Percentiles rank a stretch among this genome's conserved stretches.
These are phyloP conservation scores for Angomonas ambiguus DNA, from an alignment of 208 protist species.

Conservation along the genomic window DNA sequence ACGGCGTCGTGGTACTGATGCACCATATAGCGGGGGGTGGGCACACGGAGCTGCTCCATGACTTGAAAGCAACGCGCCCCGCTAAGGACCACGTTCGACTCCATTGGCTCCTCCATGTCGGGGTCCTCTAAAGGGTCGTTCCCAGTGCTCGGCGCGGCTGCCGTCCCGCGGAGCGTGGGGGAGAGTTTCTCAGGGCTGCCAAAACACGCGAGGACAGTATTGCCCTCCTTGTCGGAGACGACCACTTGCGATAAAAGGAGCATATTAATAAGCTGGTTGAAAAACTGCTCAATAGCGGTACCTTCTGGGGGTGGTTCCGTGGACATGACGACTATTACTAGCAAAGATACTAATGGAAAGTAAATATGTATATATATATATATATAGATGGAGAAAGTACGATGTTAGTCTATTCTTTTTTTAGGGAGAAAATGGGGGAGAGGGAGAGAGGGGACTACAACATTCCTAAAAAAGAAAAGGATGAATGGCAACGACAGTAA, in stretches of 20 bases:
- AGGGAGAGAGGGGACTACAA: too few relatives aligned
- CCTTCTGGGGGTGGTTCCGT: conserved; percentile 10
- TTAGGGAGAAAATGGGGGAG: too few relatives aligned
- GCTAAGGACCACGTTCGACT: conserved; percentile 83
- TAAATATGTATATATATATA: conserved; percentile 5
- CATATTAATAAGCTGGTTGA: conserved; percentile 85
- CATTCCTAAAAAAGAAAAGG: conserved; percentile 5
- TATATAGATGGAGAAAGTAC: neutral
- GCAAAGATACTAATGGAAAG: neutral
- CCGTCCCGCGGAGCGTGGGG: neutral
- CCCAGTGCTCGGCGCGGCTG: neutral
- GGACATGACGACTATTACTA: neutral
- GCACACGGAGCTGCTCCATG: conserved; percentile 70
- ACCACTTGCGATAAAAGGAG: conserved; percentile 67
- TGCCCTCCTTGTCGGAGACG: conserved; percentile 75
- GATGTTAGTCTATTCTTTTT: too few relatives aligned
- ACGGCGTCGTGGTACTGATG: conserved; percentile 82
- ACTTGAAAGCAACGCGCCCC: conserved; percentile 73
- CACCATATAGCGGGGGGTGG: conserved; percentile 59
- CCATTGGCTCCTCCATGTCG: conserved; percentile 19
- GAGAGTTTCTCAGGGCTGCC: conserved; percentile 9
- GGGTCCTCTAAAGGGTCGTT: neutral
- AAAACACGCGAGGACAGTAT: conserved; percentile 77
- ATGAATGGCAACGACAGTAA: neutral
- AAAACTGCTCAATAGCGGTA: conserved; percentile 83